These are phyloP conservation scores for Thraustochytrium striatum DNA, from an alignment of 352 stramenopile genomes.

Conservation along the genomic window DNA sequence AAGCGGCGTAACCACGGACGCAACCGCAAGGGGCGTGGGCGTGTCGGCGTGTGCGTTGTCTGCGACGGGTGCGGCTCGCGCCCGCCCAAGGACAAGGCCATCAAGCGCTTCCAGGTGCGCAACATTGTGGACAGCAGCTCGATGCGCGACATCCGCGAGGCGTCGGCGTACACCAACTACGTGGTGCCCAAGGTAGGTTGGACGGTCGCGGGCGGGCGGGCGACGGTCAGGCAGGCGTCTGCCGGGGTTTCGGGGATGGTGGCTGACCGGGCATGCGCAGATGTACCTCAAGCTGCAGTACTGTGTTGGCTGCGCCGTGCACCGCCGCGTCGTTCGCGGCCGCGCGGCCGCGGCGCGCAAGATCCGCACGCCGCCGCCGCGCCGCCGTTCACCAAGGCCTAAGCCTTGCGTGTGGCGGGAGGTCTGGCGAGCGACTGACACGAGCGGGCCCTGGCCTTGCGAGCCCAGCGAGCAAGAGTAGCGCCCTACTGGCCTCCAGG, in stretches of 20 bases:
- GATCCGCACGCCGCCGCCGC: constrained; percentile 71
- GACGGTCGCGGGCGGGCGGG: no score
- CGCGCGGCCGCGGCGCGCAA: constrained; percentile 72
- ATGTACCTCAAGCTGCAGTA: constrained; percentile 92
- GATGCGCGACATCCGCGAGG: constrained; percentile 54
- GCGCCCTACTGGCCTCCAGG: no score
- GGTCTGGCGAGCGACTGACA: no score
- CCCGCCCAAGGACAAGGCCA: constrained; percentile 85
- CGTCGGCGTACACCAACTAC: constrained; percentile 60
- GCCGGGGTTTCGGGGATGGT: background rate
- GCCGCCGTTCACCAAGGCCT: constrained; percentile 51
- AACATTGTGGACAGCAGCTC: constrained; percentile 59
- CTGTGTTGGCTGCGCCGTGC: constrained; percentile 80
- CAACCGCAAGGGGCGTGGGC: constrained; percentile 80
- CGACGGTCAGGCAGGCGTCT: no score
- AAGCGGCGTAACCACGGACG: constrained; percentile 81
- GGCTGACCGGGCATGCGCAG: constrained; percentile 56
- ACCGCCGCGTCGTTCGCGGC: constrained; percentile 81
- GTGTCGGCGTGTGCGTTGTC: constrained; percentile 72
- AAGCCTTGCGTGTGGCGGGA: no score
- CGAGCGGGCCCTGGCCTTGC: no score
- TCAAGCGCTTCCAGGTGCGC: constrained; percentile 84
- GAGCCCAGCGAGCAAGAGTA: no score
- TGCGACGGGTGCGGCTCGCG: constrained; percentile 80
- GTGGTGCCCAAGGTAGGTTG: constrained; percentile 64